Evolutionary conservation across 331 rosid genomes (phyloP).

Genomic region (Cydonia oblonga): DNA sequence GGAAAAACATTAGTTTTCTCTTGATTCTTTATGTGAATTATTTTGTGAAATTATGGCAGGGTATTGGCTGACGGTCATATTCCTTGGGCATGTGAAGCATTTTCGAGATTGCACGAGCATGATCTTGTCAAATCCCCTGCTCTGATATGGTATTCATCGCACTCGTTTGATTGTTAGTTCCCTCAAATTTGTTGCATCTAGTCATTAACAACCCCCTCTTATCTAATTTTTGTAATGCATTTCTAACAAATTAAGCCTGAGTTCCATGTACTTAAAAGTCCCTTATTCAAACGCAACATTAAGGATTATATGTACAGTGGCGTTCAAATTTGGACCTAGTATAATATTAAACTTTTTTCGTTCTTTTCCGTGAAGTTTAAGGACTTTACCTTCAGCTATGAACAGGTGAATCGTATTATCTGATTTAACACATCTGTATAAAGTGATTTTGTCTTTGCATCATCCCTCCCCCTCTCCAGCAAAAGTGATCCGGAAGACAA

Average conservation of each 20-base stretch:
- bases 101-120: slow-evolving; percentile 40
- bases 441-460: neutral
- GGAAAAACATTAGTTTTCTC: neutral
- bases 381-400: neutral
- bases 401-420: neutral
- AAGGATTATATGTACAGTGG: neutral
- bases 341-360: neutral
- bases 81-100: slow-evolving; percentile 74
- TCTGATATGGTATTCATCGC: slow-evolving; percentile 37
- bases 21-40: neutral
- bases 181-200: neutral
- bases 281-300: neutral
- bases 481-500: neutral
- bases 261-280: neutral
- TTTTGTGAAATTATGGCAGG: slow-evolving; percentile 25
- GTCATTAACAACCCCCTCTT: neutral
- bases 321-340: neutral
- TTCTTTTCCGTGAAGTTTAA: neutral
- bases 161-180: neutral
- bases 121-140: slow-evolving; percentile 26
- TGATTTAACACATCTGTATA: no score
- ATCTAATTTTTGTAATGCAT: neutral
- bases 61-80: slow-evolving; percentile 64
- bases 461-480: neutral
- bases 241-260: neutral